These are phyloP conservation scores for Claviceps maximensis DNA, from an alignment of 2,329 filamentous ascomycete genomes.

Conservation along the genomic window DNA sequence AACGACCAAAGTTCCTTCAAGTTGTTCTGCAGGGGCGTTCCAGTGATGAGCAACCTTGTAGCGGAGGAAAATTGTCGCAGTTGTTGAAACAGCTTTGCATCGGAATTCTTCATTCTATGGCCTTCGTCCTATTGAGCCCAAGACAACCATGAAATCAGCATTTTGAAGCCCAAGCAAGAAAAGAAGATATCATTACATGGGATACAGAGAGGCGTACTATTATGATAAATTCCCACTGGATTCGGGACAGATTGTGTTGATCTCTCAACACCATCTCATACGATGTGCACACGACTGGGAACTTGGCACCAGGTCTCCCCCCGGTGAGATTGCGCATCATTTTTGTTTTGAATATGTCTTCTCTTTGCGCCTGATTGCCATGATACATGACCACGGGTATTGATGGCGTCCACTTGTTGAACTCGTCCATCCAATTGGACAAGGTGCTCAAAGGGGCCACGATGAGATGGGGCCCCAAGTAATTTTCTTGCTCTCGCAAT, in stretches of 20 bases:
- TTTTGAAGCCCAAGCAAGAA: background rate
- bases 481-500: constrained; percentile 72
- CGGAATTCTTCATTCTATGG: constrained; percentile 92
- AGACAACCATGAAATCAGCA: background rate
- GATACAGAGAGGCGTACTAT: constrained; percentile 42
- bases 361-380: constrained; percentile 66
- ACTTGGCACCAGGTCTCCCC: constrained; percentile 47
- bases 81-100: constrained; percentile 82
- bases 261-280: constrained; percentile 96
- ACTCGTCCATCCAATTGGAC: constrained; percentile 93
- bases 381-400: constrained; percentile 90
- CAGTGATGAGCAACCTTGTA: constrained; percentile 83
- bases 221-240: constrained; percentile 95
- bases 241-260: constrained; percentile 63
- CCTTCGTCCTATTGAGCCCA: constrained; percentile 61
- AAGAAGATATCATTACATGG: background rate
- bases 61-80: constrained; percentile 80
- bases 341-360: constrained; percentile 55
- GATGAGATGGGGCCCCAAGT: constrained; percentile 77
- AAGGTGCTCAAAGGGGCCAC: constrained; percentile 83
- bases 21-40: constrained; percentile 92
- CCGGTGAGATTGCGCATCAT: constrained; percentile 57
- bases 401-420: constrained; percentile 74
- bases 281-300: constrained; percentile 85
- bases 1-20: constrained; percentile 90